Conservation (phyloP, 306 rosid genomes). For the Trifolium subterraneum region DNA sequence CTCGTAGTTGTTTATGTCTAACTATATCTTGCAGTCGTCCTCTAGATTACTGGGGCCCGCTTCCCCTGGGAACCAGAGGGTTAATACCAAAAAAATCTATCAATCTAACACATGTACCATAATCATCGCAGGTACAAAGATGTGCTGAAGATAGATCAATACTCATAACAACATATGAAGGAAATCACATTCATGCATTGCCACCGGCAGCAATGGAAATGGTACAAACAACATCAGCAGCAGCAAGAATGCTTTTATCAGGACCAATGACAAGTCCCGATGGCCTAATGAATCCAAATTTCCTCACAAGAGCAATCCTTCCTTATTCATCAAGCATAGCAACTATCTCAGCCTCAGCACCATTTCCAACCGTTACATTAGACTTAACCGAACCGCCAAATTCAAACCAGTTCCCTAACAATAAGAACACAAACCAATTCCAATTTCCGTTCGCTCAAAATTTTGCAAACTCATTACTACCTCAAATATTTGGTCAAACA, state of each 20-base stretch:
- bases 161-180: constrained; percentile 86
- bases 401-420: constrained; percentile 61
- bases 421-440: constrained; percentile 48
- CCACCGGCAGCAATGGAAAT: constrained; percentile 92
- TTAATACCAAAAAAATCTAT: too few species aligned
- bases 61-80: too few species aligned
- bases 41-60: too few species aligned
- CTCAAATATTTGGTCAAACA: constrained; percentile 60
- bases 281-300: constrained; percentile 76
- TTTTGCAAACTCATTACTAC: constrained; percentile 56
- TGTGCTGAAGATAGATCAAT: constrained; percentile 84
- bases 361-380: constrained; percentile 92
- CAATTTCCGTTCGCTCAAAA: constrained; percentile 56
- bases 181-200: constrained; percentile 87
- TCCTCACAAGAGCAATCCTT: constrained; percentile 66
- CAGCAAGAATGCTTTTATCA: constrained; percentile 74
- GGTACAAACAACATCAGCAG: constrained; percentile 85
- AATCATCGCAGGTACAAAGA: constrained; percentile 46
- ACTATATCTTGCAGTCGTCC: background rate
- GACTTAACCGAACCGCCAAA: constrained; percentile 80
- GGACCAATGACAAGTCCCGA: constrained; percentile 88
- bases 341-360: constrained; percentile 92
- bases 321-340: constrained; percentile 93
- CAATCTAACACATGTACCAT: background rate
- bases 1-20: background rate